phyloP scores from a whole-genome alignment of 257 asterid genomes.

The Ilex aquifolium region DNA sequence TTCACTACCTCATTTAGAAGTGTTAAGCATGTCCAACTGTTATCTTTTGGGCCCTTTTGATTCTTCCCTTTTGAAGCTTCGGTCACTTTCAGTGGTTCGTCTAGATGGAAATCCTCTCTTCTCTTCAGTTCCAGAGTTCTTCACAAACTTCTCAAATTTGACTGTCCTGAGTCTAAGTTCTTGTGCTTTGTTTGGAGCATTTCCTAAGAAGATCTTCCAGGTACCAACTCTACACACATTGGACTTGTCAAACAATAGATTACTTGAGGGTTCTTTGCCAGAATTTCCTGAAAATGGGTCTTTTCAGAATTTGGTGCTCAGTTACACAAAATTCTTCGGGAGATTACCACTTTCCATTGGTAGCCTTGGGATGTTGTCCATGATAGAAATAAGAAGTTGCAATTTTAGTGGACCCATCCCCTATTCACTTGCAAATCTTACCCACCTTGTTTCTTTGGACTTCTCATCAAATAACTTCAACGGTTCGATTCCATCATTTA shows the following conservation, averaged over 20 bases:
- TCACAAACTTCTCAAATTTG: constrained; percentile 12
- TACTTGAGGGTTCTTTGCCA: constrained; percentile 18
- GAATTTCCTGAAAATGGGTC: too few relatives aligned
- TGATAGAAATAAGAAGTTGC: constrained; percentile 29
- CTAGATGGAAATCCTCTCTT: constrained; percentile 5
- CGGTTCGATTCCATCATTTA: constrained; percentile 45
- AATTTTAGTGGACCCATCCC: constrained; percentile 50
- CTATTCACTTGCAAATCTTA: constrained; percentile 33
- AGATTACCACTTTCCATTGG: constrained; percentile 44
- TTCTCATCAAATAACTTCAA: constrained; percentile 32
- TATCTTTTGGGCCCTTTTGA: constrained; percentile 24
- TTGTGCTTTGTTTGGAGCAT: constrained; percentile 6
- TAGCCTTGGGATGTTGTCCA: constrained; percentile 31
- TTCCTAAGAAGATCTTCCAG: constrained; percentile 9
- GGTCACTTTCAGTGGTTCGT: neutral
- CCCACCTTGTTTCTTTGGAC: constrained; percentile 31
- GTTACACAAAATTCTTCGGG: constrained; percentile 39
- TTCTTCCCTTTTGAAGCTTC: constrained; percentile 17
- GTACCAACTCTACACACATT: constrained; percentile 3
- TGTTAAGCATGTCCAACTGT: constrained; percentile 27
- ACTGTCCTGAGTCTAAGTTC: constrained; percentile 4
- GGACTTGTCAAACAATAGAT: constrained; percentile 5
- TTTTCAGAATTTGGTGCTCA: constrained; percentile 33
- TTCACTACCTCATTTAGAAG: constrained; percentile 24
- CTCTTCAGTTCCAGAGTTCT: constrained; percentile 4